phyloP scores from a whole-genome alignment of 2,329 filamentous ascomycete species.

The Trichophyton schoenleinii region DNA sequence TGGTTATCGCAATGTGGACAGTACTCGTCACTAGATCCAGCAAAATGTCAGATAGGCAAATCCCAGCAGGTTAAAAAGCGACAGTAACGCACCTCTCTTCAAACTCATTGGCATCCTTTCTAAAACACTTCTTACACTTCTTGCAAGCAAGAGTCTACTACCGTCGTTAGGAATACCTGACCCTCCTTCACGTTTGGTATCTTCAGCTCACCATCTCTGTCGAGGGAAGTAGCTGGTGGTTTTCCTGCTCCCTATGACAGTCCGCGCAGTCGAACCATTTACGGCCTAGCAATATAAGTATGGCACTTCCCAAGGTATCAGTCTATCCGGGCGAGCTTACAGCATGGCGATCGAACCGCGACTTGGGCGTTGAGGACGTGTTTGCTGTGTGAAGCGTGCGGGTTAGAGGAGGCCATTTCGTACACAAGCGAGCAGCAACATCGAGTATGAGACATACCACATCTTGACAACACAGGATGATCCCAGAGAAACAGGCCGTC shows the following conservation, averaged over 20 bases:
- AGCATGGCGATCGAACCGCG: conserved; percentile 88
- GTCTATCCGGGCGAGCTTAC: conserved; percentile 40
- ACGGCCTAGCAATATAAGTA: conserved; percentile 38
- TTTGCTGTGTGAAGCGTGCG: conserved; percentile 51
- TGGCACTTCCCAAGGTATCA: background rate
- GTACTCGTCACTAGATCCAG: conserved; percentile 64
- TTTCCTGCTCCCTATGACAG: conserved; percentile 74
- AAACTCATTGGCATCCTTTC: conserved; percentile 82
- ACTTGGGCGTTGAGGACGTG: conserved; percentile 98
- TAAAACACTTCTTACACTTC: conserved; percentile 97
- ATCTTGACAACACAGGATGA: background rate
- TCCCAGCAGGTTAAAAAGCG: background rate
- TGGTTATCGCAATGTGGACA: conserved; percentile 99
- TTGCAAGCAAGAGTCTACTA: conserved; percentile 72
- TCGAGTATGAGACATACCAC: conserved; percentile 1
- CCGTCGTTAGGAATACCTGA: background rate
- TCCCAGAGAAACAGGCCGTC: background rate
- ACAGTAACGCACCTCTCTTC: conserved; percentile 53
- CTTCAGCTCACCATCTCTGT: conserved; percentile 59
- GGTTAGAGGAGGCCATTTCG: background rate
- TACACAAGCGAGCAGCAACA: background rate
- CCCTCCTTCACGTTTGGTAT: background rate
- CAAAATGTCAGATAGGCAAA: background rate
- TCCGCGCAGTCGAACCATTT: conserved; percentile 99
- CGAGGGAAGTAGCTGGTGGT: conserved; percentile 61